Percentiles rank a stretch among this genome's conserved stretches.
phyloP scores from a whole-genome alignment of 345 rosid species.

The Gossypium raimondii region DNA sequence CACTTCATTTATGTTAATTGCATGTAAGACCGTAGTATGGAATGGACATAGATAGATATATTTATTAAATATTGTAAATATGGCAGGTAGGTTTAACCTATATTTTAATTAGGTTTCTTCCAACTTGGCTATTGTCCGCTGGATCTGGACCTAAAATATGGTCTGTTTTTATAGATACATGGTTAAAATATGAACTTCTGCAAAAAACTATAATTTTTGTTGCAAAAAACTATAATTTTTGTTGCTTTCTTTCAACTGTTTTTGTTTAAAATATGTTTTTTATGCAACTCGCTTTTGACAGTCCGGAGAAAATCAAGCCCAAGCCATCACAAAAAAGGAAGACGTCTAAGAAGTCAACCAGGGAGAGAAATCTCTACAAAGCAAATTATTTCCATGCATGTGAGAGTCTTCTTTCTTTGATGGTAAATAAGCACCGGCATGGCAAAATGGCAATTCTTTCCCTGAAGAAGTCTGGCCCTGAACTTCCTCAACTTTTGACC shows the following conservation, averaged over 20 bases:
- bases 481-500: conserved; percentile 69
- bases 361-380: conserved; percentile 48
- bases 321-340: conserved; percentile 54
- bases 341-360: conserved; percentile 31
- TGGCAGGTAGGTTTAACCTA: not conserved
- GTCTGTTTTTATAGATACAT: not conserved
- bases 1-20: not conserved
- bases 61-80: not conserved
- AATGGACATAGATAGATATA: not conserved
- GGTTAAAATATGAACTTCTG: not conserved
- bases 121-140: not conserved
- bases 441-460: conserved; percentile 46
- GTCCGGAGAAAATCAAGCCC: conserved; percentile 49
- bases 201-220: not conserved
- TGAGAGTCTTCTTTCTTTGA: conserved; percentile 70
- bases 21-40: not conserved
- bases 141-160: not conserved
- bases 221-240: not conserved
- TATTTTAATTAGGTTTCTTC: not conserved
- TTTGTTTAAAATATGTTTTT: conserved; percentile 4
- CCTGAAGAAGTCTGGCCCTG: conserved; percentile 68
- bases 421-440: conserved; percentile 49
- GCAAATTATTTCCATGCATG: conserved; percentile 64
- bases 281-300: conserved; percentile 21
- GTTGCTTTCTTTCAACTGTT: not conserved